Evolutionary conservation across 805 yeast species (phyloP).

Genomic region (Tetrapisispora nanseiensis): DNA sequence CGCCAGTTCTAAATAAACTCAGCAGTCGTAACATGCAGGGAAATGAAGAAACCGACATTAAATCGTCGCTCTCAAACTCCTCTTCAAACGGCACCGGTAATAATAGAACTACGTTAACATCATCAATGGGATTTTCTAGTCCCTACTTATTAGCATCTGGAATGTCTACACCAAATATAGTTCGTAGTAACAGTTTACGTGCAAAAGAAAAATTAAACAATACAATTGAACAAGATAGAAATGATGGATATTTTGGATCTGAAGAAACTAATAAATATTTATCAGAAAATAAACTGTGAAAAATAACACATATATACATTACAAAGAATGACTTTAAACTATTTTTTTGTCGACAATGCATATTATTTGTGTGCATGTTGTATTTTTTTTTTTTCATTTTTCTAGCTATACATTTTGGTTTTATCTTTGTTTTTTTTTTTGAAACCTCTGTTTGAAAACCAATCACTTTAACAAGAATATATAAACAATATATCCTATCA

Average conservation of each 20-base stretch:
- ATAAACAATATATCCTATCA: too few relatives aligned
- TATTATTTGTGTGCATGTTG: too few relatives aligned
- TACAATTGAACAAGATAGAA: neutral
- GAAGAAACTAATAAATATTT: neutral
- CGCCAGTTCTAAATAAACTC: slow-evolving; percentile 1
- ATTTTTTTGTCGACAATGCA: too few relatives aligned
- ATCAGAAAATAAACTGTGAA: neutral
- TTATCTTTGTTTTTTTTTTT: too few relatives aligned
- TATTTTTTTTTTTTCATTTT: too few relatives aligned
- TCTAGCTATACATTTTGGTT: too few relatives aligned
- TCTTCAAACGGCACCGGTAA: slow-evolving; percentile 5
- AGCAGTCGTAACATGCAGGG: neutral
- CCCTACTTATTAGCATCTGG: slow-evolving; percentile 64
- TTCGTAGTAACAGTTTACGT: slow-evolving; percentile 8
- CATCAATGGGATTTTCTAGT: slow-evolving; percentile 46
- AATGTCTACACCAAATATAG: slow-evolving; percentile 39
- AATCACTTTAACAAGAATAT: too few relatives aligned
- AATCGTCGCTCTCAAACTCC: slow-evolving; percentile 12
- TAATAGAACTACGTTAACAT: slow-evolving; percentile 17
- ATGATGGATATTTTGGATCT: slow-evolving; percentile 1
- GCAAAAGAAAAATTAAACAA: neutral
- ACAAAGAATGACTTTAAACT: too few relatives aligned
- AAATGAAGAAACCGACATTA: slow-evolving; percentile 2
- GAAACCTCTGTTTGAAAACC: too few relatives aligned
- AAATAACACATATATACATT: neutral